Evolutionary conservation across 805 yeast species (phyloP), one percentile per base, ranked within the genome.

Genomic region (Candida qinlingensis): DNA sequence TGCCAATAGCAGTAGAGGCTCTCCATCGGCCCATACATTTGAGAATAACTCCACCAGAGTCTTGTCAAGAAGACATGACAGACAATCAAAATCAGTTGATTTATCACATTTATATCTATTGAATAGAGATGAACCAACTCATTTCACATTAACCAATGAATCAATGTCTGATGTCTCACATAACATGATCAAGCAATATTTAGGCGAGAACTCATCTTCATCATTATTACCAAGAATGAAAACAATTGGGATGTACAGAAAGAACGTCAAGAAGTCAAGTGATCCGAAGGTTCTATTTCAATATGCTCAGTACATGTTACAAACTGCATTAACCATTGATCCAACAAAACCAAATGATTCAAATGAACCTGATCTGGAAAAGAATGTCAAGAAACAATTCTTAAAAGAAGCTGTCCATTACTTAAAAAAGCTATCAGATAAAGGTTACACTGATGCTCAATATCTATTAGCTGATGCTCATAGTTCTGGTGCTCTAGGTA

Each of bases 381-480:
- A 53, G 11, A 66, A 68, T 26, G 68, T 79, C 60, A 77, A 75
- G 55, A 69, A 69, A 38, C 79, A 80, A 37, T 78, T 87, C 47
- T 69, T 90, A 37, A 84, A 85, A 57, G 97, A 94, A 62, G 92
- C 97, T 0, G 71, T 77, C 25, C 71, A 72, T 48, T 84, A 86
- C 55, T 73, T 91, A 54, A 83, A 80, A 56, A 80, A 79, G 56
- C 74, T 91, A 40, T 72, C 90, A 19, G 90, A 86, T 49, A 83
- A 85, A 53, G 96, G 96, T 6, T 85, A 83, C 57, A 75, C 84
- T 1, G 96, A 92, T 46, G 96, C 98, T 0, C 98, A 94, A 65
- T 94, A 92, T 61, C 73, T 91, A 29, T 69, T 94, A 31, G 99
- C 83, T n/a, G 98, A 92, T 66, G 90, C 92, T 0, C 83, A 83